Percentiles rank a stretch among this genome's conserved stretches.
These are phyloP conservation scores for Colletotrichum eremochloae DNA, from an alignment of 2,329 filamentous ascomycete species.

Conservation along the genomic window DNA sequence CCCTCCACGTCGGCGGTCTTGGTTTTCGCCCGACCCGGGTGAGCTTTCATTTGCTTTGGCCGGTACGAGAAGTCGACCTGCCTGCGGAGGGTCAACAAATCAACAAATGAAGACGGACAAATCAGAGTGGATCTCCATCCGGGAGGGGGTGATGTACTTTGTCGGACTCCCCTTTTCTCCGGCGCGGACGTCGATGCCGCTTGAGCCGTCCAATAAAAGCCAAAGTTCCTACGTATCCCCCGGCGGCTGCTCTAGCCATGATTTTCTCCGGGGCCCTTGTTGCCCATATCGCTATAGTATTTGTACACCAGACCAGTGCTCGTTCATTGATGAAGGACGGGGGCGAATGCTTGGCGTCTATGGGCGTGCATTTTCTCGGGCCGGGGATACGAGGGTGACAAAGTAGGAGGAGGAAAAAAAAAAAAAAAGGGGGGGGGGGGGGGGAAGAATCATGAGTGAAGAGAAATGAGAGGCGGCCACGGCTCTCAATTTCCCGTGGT, in stretches of 20 bases:
- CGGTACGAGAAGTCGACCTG: not conserved
- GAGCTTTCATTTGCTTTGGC: not conserved
- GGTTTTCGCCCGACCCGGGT: not conserved
- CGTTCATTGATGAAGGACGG: not conserved
- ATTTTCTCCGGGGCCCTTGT: slow-evolving; percentile 17
- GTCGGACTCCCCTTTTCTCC: not conserved
- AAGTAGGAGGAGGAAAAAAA: not conserved
- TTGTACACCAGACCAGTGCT: no score
- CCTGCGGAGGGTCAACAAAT: not conserved
- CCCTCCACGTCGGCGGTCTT: not conserved
- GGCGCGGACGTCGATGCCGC: not conserved
- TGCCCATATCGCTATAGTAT: not conserved
- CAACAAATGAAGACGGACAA: not conserved
- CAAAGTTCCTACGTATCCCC: not conserved
- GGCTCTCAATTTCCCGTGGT: slow-evolving; percentile 4
- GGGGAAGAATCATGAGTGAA: not conserved
- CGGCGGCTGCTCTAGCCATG: not conserved
- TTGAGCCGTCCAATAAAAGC: not conserved
- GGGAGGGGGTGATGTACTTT: not conserved
- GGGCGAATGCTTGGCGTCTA: no score
- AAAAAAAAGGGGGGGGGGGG: no score
- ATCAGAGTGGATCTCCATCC: not conserved
- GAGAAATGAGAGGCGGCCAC: not conserved
- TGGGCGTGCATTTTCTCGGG: not conserved
- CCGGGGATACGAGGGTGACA: not conserved